phyloP scores from a whole-genome alignment of 805 yeast species.

The Candida yuanshanica region DNA sequence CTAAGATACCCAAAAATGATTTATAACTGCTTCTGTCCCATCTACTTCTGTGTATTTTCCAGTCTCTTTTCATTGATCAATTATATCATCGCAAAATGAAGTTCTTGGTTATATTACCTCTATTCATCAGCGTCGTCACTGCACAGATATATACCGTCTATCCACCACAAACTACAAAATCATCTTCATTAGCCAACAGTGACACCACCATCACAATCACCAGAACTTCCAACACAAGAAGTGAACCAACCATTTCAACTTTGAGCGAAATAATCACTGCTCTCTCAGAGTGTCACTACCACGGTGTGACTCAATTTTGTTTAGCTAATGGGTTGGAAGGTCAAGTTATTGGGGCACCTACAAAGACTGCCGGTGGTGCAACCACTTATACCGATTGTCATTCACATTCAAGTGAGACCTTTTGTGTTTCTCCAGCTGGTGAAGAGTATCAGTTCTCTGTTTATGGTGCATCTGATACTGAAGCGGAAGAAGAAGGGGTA shows the following conservation, averaged over 20 bases:
- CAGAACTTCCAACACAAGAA: background rate
- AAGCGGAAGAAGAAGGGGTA: background rate
- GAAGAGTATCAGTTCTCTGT: constrained; percentile 6
- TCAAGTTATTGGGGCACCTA: constrained; percentile 11
- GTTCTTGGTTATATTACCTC: background rate
- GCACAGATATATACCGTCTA: background rate
- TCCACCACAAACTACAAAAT: background rate
- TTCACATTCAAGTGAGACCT: constrained; percentile 14
- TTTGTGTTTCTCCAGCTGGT: constrained; percentile 12
- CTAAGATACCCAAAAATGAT: too few species aligned
- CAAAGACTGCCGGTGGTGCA: constrained; percentile 6
- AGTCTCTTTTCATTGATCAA: too few species aligned
- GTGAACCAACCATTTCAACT: background rate
- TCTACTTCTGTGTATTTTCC: background rate
- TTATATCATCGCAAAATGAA: background rate
- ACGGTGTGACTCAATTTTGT: constrained; percentile 10
- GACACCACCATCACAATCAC: background rate
- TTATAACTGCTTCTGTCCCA: background rate
- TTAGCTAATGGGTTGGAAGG: constrained; percentile 15
- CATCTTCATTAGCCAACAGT: background rate
- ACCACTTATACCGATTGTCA: constrained; percentile 14
- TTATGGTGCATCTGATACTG: background rate
- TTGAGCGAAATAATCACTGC: constrained; percentile 9
- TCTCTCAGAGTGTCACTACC: constrained; percentile 17
- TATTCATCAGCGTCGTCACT: background rate